A percentile compares a stretch with the other conserved stretches of the same genome.
These are phyloP conservation scores for Hymenoscyphus infarciens DNA, from an alignment of 2,329 filamentous ascomycete species.

Conservation along the genomic window DNA sequence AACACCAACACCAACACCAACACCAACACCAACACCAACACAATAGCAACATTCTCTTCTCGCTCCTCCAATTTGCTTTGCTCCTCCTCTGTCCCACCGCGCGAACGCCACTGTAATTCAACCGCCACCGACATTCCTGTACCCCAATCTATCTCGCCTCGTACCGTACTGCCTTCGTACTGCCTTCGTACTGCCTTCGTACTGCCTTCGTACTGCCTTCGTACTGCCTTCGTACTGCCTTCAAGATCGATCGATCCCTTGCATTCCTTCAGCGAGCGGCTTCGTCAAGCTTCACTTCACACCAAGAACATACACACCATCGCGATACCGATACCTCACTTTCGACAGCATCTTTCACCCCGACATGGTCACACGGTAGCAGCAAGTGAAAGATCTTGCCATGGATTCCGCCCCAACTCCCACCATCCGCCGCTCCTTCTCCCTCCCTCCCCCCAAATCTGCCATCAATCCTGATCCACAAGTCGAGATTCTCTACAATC, in stretches of 20 bases:
- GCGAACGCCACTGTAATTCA: background rate
- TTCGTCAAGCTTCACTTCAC: background rate
- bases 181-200: no score
- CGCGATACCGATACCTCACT: background rate
- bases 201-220: no score
- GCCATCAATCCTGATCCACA: conserved; percentile 28
- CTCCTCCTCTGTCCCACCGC: background rate
- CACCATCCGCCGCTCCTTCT: conserved; percentile 25
- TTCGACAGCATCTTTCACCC: background rate
- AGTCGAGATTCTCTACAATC: conserved; percentile 33
- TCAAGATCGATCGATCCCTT: no score
- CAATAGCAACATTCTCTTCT: background rate
- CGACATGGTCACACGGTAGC: conserved; percentile 26
- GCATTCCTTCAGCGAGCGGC: no score
- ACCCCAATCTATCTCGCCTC: background rate
- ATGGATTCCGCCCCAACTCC: conserved; percentile 26
- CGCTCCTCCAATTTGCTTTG: background rate
- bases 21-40: no score
- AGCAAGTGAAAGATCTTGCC: conserved; percentile 12
- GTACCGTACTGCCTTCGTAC: no score
- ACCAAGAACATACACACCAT: background rate
- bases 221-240: no score
- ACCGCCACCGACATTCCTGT: background rate
- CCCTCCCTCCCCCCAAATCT: conserved; percentile 22
- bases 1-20: background rate